Conservation (phyloP, 31 red algal genomes). For the Endocladia muricata region DNA sequence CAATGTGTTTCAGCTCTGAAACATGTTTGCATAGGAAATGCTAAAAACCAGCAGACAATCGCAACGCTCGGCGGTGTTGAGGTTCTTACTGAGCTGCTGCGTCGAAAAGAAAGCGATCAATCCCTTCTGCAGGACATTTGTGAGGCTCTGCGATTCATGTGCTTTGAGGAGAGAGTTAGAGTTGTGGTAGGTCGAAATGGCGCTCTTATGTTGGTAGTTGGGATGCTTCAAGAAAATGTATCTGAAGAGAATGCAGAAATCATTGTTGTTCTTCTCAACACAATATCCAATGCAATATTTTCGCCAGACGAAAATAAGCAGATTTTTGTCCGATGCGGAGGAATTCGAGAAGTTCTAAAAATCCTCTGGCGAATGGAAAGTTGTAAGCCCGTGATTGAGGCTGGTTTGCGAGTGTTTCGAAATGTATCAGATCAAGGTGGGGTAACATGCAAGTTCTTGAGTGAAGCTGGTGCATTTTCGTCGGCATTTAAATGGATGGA, state of each 20-base stretch:
- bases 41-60: not conserved
- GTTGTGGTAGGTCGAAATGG: conserved; percentile 3
- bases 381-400: not conserved
- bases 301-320: conserved; percentile 11
- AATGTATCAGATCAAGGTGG: conserved; percentile 19
- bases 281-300: not conserved
- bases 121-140: not conserved
- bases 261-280: not conserved
- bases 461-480: not conserved
- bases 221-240: not conserved
- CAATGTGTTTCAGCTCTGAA: not conserved
- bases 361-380: not conserved
- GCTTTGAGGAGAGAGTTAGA: conserved; percentile 1
- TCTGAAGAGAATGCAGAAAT: not conserved
- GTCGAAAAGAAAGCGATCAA: not conserved
- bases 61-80: not conserved
- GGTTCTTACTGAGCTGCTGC: not conserved
- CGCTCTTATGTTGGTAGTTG: not conserved
- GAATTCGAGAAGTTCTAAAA: conserved; percentile 5
- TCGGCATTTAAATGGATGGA: not conserved
- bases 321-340: not conserved
- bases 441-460: conserved; percentile 5
- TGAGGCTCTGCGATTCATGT: not conserved
- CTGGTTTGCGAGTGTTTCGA: conserved; percentile 20
- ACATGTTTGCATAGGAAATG: not conserved